Evolutionary conservation across 768 basidiomycete species (phyloP), one percentile per base, ranked within the genome.

Genomic region (Tephrocybe sp.): DNA sequence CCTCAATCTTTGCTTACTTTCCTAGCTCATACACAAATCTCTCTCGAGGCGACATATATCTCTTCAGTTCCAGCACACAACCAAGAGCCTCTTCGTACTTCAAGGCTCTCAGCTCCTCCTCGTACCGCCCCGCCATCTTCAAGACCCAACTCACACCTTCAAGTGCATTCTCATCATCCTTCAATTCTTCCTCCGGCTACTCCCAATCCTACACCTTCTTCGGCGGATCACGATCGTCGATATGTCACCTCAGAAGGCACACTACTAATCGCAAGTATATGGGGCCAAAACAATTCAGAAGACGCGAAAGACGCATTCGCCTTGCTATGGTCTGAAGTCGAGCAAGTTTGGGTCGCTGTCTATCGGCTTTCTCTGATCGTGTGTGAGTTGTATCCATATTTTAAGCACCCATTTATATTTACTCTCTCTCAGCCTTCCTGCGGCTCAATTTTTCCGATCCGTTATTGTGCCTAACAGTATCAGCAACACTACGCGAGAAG

Each of bases 401-500:
- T 36, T 31, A 25, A 27, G 9, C 31, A 24, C 19, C 4, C 11
- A 32, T 9, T 21, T 25, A n/a, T n/a, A n/a, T 46, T 25, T 11
- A 42, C 22, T 16, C 30, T 44, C 25, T 52, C 30, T 5, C 55
- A 94, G 92, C 88, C 0, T 94, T 86, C 63, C 67, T 93, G 24
- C 78, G 84, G 26, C 81, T 92, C 13, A 73, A 77, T 27, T 79
- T 87, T 40, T 59, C 71, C 2, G 82, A 93, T 52, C 93, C 93
- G 9, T 66, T 96, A 9, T 77, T 97, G 22, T 92, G 87, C 59
- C 67, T 97, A 24, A 97, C 93, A 0, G 76, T 86, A 3, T 92
- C 89, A 2, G 77, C 84, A n/a, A 97, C 93, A 1, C 70, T 96
- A n/a, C 80, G 93, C 41, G 91, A 95, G 19, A 89, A 83, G 58